These are phyloP conservation scores for Lantana camara DNA, from an alignment of 257 asterid genomes.

Conservation along the genomic window DNA sequence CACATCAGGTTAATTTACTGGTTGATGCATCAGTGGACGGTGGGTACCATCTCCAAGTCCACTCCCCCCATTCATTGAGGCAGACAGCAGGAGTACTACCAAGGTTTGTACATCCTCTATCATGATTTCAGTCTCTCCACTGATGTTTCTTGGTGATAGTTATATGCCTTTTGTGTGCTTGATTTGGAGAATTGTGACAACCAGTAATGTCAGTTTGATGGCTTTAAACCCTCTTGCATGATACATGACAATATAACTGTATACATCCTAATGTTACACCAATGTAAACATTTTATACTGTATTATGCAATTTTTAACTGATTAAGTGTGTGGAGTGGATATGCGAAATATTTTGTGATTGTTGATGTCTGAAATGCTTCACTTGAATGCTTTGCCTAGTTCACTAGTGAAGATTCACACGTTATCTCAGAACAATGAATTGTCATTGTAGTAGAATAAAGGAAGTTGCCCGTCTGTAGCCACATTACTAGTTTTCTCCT, in stretches of 20 bases:
- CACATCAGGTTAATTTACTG: constrained; percentile 96
- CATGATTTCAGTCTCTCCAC: constrained; percentile 21
- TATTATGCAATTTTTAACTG: background rate
- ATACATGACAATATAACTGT: constrained; percentile 6
- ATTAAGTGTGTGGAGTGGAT: constrained; percentile 5
- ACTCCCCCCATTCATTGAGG: constrained; percentile 58
- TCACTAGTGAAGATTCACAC: constrained; percentile 4
- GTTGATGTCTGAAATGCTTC: constrained; percentile 15
- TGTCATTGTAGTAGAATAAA: constrained; percentile 10
- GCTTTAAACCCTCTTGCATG: constrained; percentile 6
- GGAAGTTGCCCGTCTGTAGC: constrained; percentile 26
- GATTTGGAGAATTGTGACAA: constrained; percentile 11
- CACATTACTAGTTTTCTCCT: constrained; percentile 15
- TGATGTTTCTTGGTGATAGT: constrained; percentile 4
- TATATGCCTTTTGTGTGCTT: background rate
- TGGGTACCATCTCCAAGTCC: constrained; percentile 80
- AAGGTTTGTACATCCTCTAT: constrained; percentile 51
- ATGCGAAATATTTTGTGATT: constrained; percentile 4
- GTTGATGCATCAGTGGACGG: constrained; percentile 98
- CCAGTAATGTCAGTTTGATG: constrained; percentile 14
- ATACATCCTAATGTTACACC: background rate
- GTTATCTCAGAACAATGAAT: constrained; percentile 10
- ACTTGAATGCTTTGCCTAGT: background rate
- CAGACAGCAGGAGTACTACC: constrained; percentile 71
- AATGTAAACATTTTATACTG: background rate